Conservation (phyloP, 148 eudicot genomes). For the Arctostaphylos glauca region DNA sequence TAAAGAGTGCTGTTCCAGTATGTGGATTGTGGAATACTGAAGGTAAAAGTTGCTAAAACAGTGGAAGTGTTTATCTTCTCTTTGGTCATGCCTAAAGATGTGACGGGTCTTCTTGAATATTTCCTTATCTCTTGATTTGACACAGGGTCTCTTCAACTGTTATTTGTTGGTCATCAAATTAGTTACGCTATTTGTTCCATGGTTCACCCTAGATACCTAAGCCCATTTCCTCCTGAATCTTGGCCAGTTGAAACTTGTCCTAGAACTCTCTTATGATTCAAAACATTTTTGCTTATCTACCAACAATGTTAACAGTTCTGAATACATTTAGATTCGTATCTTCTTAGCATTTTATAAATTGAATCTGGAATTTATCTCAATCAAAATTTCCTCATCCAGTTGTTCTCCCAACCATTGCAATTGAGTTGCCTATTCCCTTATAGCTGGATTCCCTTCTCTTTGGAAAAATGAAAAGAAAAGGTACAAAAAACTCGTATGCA, state of each 20-base stretch:
- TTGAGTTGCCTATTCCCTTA: not conserved
- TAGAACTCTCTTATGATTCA: not conserved
- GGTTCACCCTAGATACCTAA: not conserved
- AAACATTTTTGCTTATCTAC: not conserved
- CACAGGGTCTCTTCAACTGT: not conserved
- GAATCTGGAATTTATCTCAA: not conserved
- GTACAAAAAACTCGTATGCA: not conserved
- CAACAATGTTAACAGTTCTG: not conserved
- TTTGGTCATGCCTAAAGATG: constrained; percentile 1
- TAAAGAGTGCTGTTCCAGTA: not conserved
- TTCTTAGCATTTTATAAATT: not conserved
- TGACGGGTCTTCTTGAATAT: not conserved
- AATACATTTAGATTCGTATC: not conserved
- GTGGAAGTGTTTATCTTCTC: not conserved
- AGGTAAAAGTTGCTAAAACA: not conserved
- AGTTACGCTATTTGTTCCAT: not conserved
- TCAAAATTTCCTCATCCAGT: not conserved
- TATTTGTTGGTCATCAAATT: not conserved
- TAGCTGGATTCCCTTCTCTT: not conserved
- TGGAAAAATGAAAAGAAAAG: not conserved
- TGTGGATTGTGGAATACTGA: not conserved
- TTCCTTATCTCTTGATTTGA: not conserved
- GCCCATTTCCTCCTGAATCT: not conserved
- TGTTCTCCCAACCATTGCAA: not conserved
- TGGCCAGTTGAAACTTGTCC: not conserved